Evolutionary conservation across 768 basidiomycete genomes (phyloP).

Genomic region (Mycena alexandri): DNA sequence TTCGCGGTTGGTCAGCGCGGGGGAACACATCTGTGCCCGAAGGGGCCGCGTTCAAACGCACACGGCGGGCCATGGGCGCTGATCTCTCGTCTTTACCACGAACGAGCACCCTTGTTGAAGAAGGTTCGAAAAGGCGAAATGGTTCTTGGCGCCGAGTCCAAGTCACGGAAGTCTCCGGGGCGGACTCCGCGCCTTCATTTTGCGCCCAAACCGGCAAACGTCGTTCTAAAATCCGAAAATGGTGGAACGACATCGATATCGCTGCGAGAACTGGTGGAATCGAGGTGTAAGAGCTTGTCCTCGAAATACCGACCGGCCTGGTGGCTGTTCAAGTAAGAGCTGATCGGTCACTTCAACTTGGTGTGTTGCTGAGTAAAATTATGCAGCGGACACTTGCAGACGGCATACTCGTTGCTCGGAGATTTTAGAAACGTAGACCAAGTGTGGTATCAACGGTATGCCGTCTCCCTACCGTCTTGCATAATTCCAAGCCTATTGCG

Average conservation of each 20-base stretch:
- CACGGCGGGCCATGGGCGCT: too few relatives aligned
- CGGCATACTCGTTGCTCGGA: conserved; percentile 68
- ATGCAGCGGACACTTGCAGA: conserved; percentile 68
- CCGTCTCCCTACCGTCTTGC: neutral
- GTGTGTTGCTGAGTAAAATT: neutral
- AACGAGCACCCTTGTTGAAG: neutral
- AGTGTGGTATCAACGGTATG: conserved; percentile 60
- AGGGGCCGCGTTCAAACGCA: too few relatives aligned
- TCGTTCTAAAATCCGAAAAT: conserved; percentile 4
- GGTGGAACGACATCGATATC: conserved; percentile 44
- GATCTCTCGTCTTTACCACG: too few relatives aligned
- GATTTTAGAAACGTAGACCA: conserved; percentile 69
- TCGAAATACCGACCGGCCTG: conserved; percentile 57
- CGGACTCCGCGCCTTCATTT: conserved; percentile 23
- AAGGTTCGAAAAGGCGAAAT: neutral
- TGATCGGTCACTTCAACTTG: too few relatives aligned
- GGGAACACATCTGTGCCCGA: too few relatives aligned
- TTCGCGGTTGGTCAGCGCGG: too few relatives aligned
- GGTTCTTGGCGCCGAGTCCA: conserved; percentile 15
- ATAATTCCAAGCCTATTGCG: neutral
- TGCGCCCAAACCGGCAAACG: conserved; percentile 19
- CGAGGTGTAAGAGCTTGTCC: conserved; percentile 58
- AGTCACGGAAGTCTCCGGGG: conserved; percentile 12
- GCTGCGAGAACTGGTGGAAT: conserved; percentile 55
- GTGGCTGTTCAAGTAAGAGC: conserved; percentile 59